Conservation (phyloP, 345 rosid genomes). For the Bruguiera gymnorhiza region DNA sequence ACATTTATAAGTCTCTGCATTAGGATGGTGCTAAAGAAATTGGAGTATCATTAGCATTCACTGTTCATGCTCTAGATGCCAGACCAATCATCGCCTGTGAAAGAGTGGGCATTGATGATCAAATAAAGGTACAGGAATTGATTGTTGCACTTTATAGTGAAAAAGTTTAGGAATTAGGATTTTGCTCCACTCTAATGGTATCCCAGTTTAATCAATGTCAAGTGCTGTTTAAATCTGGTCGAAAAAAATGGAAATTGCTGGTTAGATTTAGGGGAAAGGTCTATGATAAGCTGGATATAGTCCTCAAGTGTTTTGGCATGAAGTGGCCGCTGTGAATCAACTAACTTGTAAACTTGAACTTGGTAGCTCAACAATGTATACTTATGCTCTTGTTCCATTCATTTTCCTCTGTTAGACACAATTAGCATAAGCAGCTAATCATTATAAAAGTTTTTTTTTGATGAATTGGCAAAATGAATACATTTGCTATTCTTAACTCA, state of each 20-base stretch:
- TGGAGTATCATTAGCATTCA: slow-evolving; percentile 89
- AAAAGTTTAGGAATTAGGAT: not conserved
- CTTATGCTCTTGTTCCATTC: no score
- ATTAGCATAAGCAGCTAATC: no score
- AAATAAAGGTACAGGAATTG: slow-evolving; percentile 56
- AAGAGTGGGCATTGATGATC: slow-evolving; percentile 61
- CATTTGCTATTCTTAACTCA: no score
- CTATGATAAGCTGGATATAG: no score
- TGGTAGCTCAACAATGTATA: not conserved
- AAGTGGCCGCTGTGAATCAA: no score
- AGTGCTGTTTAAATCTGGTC: not conserved
- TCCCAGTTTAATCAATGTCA: not conserved
- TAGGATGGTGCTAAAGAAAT: slow-evolving; percentile 90
- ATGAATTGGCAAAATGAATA: no score
- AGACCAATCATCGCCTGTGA: slow-evolving; percentile 77
- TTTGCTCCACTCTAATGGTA: not conserved
- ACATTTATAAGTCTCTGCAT: slow-evolving; percentile 20
- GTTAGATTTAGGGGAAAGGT: no score
- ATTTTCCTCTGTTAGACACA: no score
- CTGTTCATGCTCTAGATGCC: slow-evolving; percentile 78
- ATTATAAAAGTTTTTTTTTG: no score
- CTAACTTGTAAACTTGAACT: not conserved
- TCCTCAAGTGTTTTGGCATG: slow-evolving; percentile 1
- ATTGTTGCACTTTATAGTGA: not conserved
- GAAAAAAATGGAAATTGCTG: no score